Percentiles rank a stretch among this genome's conserved stretches.
Evolutionary conservation across 306 rosid genomes (phyloP).

Genomic region (Begonia peltatifolia): DNA sequence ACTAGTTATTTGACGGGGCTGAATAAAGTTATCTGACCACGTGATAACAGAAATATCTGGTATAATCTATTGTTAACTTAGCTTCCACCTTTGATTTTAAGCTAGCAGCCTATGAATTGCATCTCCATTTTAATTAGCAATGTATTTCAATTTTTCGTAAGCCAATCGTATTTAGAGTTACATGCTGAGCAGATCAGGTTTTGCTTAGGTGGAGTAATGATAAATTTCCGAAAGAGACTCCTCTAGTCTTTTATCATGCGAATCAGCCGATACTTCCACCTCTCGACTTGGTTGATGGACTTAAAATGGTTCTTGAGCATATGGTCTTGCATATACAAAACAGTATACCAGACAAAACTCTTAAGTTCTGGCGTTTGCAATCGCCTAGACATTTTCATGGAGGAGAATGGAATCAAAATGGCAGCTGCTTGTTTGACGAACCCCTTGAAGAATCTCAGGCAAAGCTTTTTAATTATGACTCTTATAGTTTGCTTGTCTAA

Average conservation of each 20-base stretch:
- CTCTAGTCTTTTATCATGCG: constrained; percentile 61
- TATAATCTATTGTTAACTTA: too few relatives aligned
- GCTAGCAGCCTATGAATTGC: too few relatives aligned
- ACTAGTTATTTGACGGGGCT: too few relatives aligned
- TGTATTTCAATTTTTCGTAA: too few relatives aligned
- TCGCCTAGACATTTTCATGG: constrained; percentile 86
- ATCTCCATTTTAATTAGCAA: too few relatives aligned
- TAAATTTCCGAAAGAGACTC: constrained; percentile 70
- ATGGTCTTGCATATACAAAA: constrained; percentile 43
- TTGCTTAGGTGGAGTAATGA: constrained; percentile 62
- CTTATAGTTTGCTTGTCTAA: background rate
- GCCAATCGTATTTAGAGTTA: background rate
- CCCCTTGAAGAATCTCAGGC: constrained; percentile 40
- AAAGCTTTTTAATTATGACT: background rate
- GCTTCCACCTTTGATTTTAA: too few relatives aligned
- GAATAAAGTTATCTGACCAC: too few relatives aligned
- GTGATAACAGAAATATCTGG: too few relatives aligned
- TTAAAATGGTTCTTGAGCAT: constrained; percentile 48
- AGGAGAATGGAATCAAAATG: constrained; percentile 91
- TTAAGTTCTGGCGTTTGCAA: constrained; percentile 77
- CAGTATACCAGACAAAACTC: constrained; percentile 40
- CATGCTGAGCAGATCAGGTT: background rate
- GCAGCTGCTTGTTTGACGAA: constrained; percentile 69
- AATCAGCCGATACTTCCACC: constrained; percentile 58
- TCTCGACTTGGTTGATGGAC: constrained; percentile 52